A percentile compares a stretch with the other conserved stretches of the same genome.
Conservation (phyloP, 2,329 filamentous ascomycete genomes). For the Ceratocystis huliohia region DNA sequence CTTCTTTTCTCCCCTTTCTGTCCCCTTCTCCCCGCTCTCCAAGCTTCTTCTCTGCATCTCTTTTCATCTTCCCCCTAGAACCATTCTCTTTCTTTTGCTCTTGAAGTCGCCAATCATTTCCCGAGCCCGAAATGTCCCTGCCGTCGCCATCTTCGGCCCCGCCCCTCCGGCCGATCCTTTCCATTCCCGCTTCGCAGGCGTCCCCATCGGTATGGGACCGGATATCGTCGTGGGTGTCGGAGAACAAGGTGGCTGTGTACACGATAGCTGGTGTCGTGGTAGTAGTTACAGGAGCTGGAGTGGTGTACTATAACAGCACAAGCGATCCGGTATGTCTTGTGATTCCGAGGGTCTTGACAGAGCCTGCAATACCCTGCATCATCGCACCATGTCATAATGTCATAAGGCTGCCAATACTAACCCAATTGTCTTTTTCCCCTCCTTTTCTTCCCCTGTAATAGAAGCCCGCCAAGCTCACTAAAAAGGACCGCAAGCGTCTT, state of each 20-base stretch:
- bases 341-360: too few relatives aligned
- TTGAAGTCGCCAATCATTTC: background rate
- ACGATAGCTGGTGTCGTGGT: conserved; percentile 90
- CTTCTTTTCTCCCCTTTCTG: too few relatives aligned
- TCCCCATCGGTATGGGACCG: conserved; percentile 65
- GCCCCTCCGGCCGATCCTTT: conserved; percentile 19
- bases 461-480: conserved; percentile 58
- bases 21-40: background rate
- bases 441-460: conserved; percentile 24
- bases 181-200: conserved; percentile 19
- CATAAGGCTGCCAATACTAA: too few relatives aligned
- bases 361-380: too few relatives aligned
- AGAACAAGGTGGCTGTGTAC: conserved; percentile 92
- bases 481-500: conserved; percentile 78
- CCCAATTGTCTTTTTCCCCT: too few relatives aligned
- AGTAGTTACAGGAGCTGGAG: conserved; percentile 80
- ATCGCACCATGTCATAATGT: too few relatives aligned
- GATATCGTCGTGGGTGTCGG: conserved; percentile 79
- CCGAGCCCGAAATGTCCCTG: conserved; percentile 16
- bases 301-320: conserved; percentile 72
- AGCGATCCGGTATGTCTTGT: conserved; percentile 39
- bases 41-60: background rate
- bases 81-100: background rate
- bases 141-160: conserved; percentile 20
- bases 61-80: background rate